A percentile compares a stretch with the other conserved stretches of the same genome.
Evolutionary conservation across 2,329 filamentous ascomycete species (phyloP).

Genomic region (Penicillium hesseltinei): DNA sequence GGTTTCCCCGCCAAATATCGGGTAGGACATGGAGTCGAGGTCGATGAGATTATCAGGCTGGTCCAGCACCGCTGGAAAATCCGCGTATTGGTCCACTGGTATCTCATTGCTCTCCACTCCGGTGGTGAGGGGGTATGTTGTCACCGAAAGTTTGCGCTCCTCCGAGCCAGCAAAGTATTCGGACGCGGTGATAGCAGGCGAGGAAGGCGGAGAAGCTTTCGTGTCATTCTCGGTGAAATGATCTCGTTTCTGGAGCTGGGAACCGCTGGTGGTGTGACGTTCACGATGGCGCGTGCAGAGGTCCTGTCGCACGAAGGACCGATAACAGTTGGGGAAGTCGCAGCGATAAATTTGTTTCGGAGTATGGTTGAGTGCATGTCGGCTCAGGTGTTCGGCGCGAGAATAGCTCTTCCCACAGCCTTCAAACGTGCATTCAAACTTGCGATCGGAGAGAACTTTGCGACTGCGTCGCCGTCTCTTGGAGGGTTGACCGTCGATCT

Average conservation of each 20-base stretch:
- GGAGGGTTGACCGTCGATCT: conserved; percentile 23
- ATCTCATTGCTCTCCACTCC: conserved; percentile 18
- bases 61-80: conserved; percentile 16
- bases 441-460: conserved; percentile 49
- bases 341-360: conserved; percentile 95
- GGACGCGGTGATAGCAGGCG: conserved; percentile 22
- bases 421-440: conserved; percentile 77
- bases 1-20: conserved; percentile 81
- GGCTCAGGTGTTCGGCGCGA: conserved; percentile 91
- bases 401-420: conserved; percentile 96
- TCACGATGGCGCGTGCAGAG: conserved; percentile 82
- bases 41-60: conserved; percentile 22
- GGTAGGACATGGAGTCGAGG: conserved; percentile 54
- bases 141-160: conserved; percentile 17
- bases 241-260: conserved; percentile 52
- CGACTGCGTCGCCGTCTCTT: conserved; percentile 47
- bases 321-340: conserved; percentile 85
- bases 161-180: conserved; percentile 20
- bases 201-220: conserved; percentile 21
- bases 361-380: conserved; percentile 74
- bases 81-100: conserved; percentile 18
- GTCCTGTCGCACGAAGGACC: conserved; percentile 90
- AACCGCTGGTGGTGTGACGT: conserved; percentile 66
- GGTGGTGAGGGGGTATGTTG: conserved; percentile 21
- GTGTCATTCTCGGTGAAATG: conserved; percentile 33